Evolutionary conservation across 192 early-diverging fungal species (phyloP).

Genomic region (Coemansia nantahalensis): DNA sequence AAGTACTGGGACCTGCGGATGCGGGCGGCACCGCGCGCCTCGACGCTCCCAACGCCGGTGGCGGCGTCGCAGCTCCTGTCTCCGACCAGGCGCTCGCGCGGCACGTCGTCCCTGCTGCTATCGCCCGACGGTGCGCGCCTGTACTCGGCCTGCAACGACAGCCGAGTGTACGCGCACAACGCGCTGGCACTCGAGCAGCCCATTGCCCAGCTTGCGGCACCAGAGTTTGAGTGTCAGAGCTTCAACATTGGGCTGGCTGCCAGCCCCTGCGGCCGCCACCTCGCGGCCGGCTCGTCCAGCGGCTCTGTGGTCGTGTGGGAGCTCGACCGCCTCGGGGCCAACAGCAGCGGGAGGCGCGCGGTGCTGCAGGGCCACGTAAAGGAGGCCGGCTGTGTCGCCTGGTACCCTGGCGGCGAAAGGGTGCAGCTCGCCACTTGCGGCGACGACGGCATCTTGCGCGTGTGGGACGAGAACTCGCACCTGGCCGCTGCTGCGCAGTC

Average conservation of each 20-base stretch:
- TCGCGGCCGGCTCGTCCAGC: conserved; percentile 70
- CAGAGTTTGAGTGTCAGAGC: conserved; percentile 57
- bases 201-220: conserved; percentile 54
- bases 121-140: conserved; percentile 62
- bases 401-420: conserved; percentile 54
- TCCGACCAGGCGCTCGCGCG: conserved; percentile 32
- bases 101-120: conserved; percentile 66
- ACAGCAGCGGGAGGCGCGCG: conserved; percentile 18
- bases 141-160: conserved; percentile 69
- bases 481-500: conserved; percentile 18
- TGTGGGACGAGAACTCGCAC: conserved; percentile 60
- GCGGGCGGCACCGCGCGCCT: conserved; percentile 33
- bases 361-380: conserved; percentile 63
- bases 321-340: conserved; percentile 50
- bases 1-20: conserved; percentile 83
- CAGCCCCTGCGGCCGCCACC: conserved; percentile 68
- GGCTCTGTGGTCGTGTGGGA: conserved; percentile 69
- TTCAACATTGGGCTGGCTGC: conserved; percentile 70
- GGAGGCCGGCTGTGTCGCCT: conserved; percentile 73
- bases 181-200: conserved; percentile 52
- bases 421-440: conserved; percentile 70
- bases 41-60: conserved; percentile 44
- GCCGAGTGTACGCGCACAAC: conserved; percentile 70
- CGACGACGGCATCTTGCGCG: conserved; percentile 69
- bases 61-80: conserved; percentile 41